These are phyloP conservation scores for Leccinum angustisporum DNA, from an alignment of 1,284 basidiomycete genomes.

Conservation along the genomic window DNA sequence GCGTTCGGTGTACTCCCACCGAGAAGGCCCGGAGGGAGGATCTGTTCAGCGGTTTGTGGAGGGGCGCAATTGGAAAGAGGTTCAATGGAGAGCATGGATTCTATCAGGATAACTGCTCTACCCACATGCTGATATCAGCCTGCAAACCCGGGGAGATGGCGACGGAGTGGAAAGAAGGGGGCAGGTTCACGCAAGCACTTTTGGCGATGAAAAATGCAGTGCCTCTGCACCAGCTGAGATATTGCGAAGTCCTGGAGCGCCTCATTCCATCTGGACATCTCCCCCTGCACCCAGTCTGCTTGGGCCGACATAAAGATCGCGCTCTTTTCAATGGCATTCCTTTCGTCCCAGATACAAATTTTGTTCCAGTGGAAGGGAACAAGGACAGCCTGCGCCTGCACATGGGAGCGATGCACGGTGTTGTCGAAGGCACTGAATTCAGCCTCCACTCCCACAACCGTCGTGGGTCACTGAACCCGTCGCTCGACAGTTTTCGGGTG, in stretches of 20 bases:
- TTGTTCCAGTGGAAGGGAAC: constrained; percentile 44
- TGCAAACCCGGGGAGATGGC: constrained; percentile 53
- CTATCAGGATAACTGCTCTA: constrained; percentile 39
- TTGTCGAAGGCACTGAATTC: constrained; percentile 59
- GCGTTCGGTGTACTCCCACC: constrained; percentile 56
- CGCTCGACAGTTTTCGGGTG: constrained; percentile 49
- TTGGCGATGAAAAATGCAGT: constrained; percentile 45
- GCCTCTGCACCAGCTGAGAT: constrained; percentile 53
- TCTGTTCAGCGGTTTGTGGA: constrained; percentile 53
- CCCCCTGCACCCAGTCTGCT: constrained; percentile 50
- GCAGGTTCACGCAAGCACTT: constrained; percentile 55
- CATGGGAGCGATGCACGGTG: constrained; percentile 58
- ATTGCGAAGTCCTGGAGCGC: constrained; percentile 46
- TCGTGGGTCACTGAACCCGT: constrained; percentile 53
- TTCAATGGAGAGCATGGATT: constrained; percentile 46
- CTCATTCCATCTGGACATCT: constrained; percentile 35
- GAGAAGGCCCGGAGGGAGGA: constrained; percentile 51
- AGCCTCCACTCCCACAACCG: constrained; percentile 59
- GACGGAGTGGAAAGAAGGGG: constrained; percentile 58
- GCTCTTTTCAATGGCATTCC: constrained; percentile 55
- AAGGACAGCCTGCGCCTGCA: constrained; percentile 46
- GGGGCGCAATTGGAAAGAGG: constrained; percentile 41
- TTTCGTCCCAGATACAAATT: constrained; percentile 48
- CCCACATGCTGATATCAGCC: constrained; percentile 57
- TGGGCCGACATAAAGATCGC: constrained; percentile 49